These are phyloP conservation scores for Lecanicillium sp. DNA, from an alignment of 2,329 filamentous ascomycete genomes.

Conservation along the genomic window DNA sequence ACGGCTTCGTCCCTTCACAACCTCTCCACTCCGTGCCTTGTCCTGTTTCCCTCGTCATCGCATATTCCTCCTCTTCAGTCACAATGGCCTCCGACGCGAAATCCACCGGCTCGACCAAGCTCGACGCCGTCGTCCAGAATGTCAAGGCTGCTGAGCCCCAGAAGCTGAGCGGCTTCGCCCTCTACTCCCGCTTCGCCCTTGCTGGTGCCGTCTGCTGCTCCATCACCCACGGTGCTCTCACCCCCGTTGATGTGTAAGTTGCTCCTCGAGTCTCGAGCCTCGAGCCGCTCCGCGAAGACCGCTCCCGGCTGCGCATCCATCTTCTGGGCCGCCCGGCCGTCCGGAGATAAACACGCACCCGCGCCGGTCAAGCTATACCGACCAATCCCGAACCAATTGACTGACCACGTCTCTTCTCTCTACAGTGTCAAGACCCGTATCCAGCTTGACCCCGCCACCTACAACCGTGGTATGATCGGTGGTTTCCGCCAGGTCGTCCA, in stretches of 20 bases:
- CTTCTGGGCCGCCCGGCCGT: background rate
- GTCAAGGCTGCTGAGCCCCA: constrained; percentile 34
- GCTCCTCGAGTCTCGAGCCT: background rate
- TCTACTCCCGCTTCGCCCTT: constrained; percentile 96
- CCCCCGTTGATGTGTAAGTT: constrained; percentile 98
- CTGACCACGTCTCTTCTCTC: constrained; percentile 11
- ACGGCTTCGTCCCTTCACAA: constrained; percentile 12
- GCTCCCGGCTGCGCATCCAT: background rate
- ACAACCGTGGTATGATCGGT: constrained; percentile 76
- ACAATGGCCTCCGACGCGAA: constrained; percentile 38
- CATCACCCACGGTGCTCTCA: constrained; percentile 93
- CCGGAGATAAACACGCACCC: background rate
- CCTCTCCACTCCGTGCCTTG: constrained; percentile 28
- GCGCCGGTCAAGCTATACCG: too few relatives aligned
- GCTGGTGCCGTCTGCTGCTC: constrained; percentile 98
- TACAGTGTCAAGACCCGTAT: constrained; percentile 81
- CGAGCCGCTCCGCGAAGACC: too few relatives aligned
- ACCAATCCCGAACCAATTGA: constrained; percentile 8
- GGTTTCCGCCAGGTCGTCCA: constrained; percentile 73
- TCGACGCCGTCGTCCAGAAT: constrained; percentile 39
- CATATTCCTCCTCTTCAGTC: constrained; percentile 21
- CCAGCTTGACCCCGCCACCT: constrained; percentile 76
- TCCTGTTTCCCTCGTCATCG: constrained; percentile 15
- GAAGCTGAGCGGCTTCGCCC: constrained; percentile 49
- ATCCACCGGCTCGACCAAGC: constrained; percentile 37